Conservation (phyloP, 352 stramenopile species). For the Globisporangium megalacanthum region DNA sequence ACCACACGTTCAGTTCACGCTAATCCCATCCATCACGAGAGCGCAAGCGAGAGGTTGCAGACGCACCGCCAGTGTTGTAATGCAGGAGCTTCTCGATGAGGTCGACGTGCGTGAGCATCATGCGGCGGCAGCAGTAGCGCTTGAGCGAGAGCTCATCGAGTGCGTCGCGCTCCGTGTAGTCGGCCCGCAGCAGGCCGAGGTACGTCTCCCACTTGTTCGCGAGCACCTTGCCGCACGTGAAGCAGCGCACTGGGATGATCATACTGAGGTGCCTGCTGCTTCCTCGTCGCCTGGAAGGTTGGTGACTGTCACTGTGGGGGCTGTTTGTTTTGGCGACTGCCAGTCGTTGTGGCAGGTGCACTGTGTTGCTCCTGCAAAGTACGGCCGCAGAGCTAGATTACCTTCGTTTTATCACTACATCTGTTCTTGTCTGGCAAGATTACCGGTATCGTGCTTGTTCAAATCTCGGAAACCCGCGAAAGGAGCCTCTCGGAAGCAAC, state of each 20-base stretch:
- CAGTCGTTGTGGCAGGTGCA: not conserved
- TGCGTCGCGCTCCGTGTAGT: conserved; percentile 97
- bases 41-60: not conserved
- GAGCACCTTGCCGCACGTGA: conserved; percentile 99
- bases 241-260: conserved; percentile 99
- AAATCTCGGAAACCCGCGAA: conserved; percentile 4
- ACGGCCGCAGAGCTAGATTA: not conserved
- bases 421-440: too few relatives aligned
- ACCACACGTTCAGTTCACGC: not conserved
- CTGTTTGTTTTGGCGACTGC: conserved; percentile 2
- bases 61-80: conserved; percentile 96
- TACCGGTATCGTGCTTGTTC: not conserved
- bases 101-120: conserved; percentile 99
- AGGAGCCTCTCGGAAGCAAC: not conserved
- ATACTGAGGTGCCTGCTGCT: conserved; percentile 53
- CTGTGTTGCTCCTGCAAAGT: not conserved
- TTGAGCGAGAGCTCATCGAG: conserved; percentile 98
- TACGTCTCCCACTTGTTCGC: conserved; percentile 99
- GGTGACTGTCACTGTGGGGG: too few relatives aligned
- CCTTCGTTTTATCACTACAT: too few relatives aligned
- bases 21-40: not conserved
- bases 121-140: conserved; percentile 98
- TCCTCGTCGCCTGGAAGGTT: not conserved
- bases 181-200: conserved; percentile 93
- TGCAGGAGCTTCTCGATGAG: conserved; percentile 99